Evolutionary conservation across 208 protist genomes (phyloP).

Genomic region (Wallacemonas sp.): DNA sequence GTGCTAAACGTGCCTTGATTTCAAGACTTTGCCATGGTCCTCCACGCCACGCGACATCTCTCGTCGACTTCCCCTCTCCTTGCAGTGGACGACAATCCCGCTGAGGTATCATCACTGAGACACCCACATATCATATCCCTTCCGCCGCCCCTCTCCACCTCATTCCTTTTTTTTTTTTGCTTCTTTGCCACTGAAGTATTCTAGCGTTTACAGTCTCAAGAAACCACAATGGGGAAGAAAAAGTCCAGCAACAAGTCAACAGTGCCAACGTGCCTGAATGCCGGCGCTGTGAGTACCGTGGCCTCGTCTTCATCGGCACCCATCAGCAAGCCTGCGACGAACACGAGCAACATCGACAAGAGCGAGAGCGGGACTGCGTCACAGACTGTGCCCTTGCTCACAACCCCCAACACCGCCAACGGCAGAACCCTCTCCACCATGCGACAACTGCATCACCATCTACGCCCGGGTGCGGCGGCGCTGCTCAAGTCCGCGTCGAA

Average conservation of each 20-base stretch:
- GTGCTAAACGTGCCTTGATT: no score
- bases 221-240: neutral
- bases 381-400: no score
- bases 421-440: constrained; percentile 8
- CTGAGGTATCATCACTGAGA: no score
- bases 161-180: neutral
- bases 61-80: no score
- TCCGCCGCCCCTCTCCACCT: no score
- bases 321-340: neutral
- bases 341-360: neutral
- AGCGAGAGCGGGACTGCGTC: neutral
- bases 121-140: no score
- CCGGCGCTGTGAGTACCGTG: no score
- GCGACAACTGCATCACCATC: constrained; percentile 14
- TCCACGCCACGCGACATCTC: no score
- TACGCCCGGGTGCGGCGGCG: constrained; percentile 6
- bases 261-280: neutral
- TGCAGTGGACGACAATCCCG: no score
- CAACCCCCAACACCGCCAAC: neutral
- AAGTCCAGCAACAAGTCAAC: constrained; percentile 4
- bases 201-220: no score
- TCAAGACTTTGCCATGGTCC: no score
- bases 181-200: neutral
- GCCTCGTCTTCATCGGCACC: neutral
- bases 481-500: constrained; percentile 12